Evolutionary conservation across 139 green algal genomes (phyloP), one percentile per base, ranked within the genome.

Genomic region (Desmodesmus armatus): DNA sequence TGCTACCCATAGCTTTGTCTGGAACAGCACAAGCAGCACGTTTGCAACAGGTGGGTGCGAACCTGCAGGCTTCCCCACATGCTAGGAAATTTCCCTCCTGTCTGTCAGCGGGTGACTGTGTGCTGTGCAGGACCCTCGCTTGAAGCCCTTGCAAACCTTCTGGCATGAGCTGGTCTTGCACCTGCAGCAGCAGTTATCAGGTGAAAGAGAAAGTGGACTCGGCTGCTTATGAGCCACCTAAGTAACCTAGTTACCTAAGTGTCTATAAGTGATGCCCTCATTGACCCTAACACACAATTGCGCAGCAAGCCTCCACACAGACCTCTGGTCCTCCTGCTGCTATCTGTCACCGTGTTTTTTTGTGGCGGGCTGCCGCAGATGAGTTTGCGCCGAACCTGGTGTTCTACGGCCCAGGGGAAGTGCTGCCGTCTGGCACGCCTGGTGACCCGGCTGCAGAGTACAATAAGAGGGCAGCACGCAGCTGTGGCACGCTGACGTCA

Each of bases 101-200:
- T n/a, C n/a, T n/a, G n/a, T n/a, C n/a, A n/a, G n/a, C n/a, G n/a
- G n/a, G n/a, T n/a, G n/a, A n/a, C 25, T 51, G 7, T n/a, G 5
- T 63, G 74, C 23, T 76, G 37, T 55, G 37, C 76, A 71, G 55
- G 76, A 82, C 37, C 53, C 76, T 5, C 33, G 76, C 9, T 39
- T 82, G 33, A 21, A 43, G 55, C 76, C 76, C 23, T 55, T 82
- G 55, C 53, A 72, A 37, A 35, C 71, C 37, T 82, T 72, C 27
- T 82, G 76, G 76, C 37, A n/a, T 1, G n/a, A 11, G 19, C 55
- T 82, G 23, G 76, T 82, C 37, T 25, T 55, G 27, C 55, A 55
- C 11, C 41, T 82, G 76, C 76, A 82, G 55, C 76, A 72, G 37
- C 76, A 82, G 76, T 55, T 82, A n/a, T 82, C 76, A 72, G 76